Percentiles rank a stretch among this genome's conserved stretches.
Conservation (phyloP, 2,329 filamentous ascomycete species). For the Xylariaceae sp. region DNA sequence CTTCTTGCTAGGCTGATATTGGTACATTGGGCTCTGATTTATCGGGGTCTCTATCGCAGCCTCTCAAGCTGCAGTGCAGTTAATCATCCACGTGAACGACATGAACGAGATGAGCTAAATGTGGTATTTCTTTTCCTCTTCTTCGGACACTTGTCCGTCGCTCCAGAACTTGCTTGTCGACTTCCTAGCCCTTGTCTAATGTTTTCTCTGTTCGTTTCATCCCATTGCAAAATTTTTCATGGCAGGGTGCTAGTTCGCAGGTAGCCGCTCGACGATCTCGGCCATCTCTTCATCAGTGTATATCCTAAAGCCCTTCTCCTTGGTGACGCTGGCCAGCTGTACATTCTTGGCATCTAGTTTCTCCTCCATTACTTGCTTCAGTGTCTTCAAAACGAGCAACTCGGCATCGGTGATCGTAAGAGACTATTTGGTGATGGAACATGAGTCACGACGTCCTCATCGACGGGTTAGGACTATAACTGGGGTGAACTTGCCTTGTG, state of each 20-base stretch:
- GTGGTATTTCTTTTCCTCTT: too few species aligned
- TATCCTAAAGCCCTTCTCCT: slow-evolving; percentile 97
- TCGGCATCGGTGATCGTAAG: slow-evolving; percentile 90
- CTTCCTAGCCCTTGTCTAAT: slow-evolving; percentile 16
- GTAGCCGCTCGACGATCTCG: slow-evolving; percentile 78
- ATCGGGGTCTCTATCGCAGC: too few species aligned
- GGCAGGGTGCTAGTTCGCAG: slow-evolving; percentile 51
- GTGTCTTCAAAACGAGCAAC: slow-evolving; percentile 90
- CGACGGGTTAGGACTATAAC: too few species aligned
- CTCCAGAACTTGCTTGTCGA: too few species aligned
- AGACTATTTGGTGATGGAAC: slow-evolving; percentile 48
- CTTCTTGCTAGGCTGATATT: too few species aligned
- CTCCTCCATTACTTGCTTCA: slow-evolving; percentile 99
- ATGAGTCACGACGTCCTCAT: background rate
- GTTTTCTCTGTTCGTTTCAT: slow-evolving; percentile 4
- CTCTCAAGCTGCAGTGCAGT: too few species aligned
- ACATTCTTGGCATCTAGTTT: slow-evolving; percentile 99
- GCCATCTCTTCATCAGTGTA: slow-evolving; percentile 98
- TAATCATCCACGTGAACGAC: too few species aligned
- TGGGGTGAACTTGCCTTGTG: slow-evolving; percentile 63
- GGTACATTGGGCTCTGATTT: too few species aligned
- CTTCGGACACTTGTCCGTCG: too few species aligned
- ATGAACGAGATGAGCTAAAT: too few species aligned
- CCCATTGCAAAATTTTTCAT: slow-evolving; percentile 6
- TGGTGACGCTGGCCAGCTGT: slow-evolving; percentile 94